Conservation (phyloP, 441 rosid species). For the Hypseocharis bilobata region DNA sequence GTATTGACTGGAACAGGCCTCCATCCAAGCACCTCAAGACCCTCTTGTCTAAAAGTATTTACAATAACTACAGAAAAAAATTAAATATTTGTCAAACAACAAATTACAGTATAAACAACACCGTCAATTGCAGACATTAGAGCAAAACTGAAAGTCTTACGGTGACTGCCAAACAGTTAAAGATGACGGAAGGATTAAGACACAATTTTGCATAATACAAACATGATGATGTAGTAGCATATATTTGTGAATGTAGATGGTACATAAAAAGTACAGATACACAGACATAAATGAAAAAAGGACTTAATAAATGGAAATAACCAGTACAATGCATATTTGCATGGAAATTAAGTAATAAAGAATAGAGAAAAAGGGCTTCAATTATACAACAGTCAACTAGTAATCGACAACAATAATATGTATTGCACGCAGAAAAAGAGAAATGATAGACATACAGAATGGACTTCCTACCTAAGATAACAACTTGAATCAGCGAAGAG, state of each 20-base stretch:
- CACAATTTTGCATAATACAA: neutral
- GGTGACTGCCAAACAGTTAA: neutral
- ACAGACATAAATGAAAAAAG: neutral
- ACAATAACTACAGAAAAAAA: conserved; percentile 51
- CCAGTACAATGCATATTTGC: neutral
- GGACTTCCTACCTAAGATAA: neutral
- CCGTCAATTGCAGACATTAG: neutral
- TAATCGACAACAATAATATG: neutral
- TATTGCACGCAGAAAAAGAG: neutral
- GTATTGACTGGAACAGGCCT: conserved; percentile 83
- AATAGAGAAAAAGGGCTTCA: neutral
- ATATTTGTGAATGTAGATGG: neutral
- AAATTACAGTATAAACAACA: neutral
- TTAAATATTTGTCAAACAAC: conserved; percentile 19
- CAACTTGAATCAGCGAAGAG: neutral
- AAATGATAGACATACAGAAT: neutral
- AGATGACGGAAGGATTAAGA: neutral
- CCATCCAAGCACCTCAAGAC: conserved; percentile 94
- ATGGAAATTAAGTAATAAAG: neutral
- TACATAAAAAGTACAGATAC: neutral
- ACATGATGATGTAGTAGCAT: neutral
- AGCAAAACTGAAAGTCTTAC: neutral
- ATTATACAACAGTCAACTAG: neutral
- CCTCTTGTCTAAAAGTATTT: conserved; percentile 81
- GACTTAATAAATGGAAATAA: neutral